These are phyloP conservation scores for Mrakia frigida DNA, from an alignment of 768 basidiomycete genomes.

Conservation along the genomic window DNA sequence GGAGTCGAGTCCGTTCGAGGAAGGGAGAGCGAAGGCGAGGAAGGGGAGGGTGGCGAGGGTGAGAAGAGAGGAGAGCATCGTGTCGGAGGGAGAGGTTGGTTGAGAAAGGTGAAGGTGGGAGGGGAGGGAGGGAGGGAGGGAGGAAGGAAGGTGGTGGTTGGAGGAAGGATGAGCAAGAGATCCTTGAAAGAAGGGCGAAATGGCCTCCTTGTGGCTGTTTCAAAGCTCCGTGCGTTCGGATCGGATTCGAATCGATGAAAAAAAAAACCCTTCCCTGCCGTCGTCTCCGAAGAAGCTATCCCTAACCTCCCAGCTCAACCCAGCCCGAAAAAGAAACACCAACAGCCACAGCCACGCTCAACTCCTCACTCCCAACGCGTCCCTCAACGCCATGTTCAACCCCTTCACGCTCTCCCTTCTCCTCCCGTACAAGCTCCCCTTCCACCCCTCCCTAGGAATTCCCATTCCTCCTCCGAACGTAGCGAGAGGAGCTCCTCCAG, in stretches of 20 bases:
- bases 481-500: slow-evolving; percentile 1
- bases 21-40: background rate
- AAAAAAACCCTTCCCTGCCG: background rate
- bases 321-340: background rate
- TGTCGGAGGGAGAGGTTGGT: background rate
- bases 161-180: too few relatives aligned
- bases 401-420: background rate
- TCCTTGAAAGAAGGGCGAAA: background rate
- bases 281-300: background rate
- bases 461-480: background rate
- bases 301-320: background rate
- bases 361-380: slow-evolving; percentile 4
- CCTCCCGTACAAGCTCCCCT: slow-evolving; percentile 16
- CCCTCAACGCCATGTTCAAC: slow-evolving; percentile 1
- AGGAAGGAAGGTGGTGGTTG: background rate
- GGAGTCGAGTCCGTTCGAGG: background rate
- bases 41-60: background rate
- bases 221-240: background rate
- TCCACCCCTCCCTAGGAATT: slow-evolving; percentile 9
- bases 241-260: background rate
- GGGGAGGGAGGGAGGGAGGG: background rate
- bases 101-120: background rate
- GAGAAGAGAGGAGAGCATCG: background rate
- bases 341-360: background rate
- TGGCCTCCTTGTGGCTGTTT: background rate